Percentiles rank a stretch among this genome's conserved stretches.
Conservation (phyloP, 345 rosid species). For the Sisymbrium altissimum region DNA sequence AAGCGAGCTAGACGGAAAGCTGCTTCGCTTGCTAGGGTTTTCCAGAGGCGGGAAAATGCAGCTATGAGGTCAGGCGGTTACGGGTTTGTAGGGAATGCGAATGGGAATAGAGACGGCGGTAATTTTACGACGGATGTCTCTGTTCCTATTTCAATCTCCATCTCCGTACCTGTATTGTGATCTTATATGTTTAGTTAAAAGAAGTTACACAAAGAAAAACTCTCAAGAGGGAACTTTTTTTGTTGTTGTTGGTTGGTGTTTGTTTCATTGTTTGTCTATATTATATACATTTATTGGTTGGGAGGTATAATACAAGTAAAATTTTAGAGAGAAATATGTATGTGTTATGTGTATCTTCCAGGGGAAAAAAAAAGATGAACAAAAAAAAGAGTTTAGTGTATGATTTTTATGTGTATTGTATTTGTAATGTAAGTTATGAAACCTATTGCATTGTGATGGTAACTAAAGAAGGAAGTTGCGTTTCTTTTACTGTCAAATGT, state of each 20-base stretch:
- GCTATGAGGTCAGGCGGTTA: constrained; percentile 58
- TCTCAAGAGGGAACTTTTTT: not conserved
- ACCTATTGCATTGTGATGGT: not conserved
- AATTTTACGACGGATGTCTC: constrained; percentile 56
- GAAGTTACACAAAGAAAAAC: not conserved
- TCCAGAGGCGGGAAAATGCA: constrained; percentile 69
- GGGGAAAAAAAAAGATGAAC: not conserved
- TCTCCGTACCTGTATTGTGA: constrained; percentile 39
- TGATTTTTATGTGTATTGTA: constrained; percentile 6
- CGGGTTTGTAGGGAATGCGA: constrained; percentile 58
- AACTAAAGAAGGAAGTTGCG: not conserved
- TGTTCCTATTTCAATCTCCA: constrained; percentile 63
- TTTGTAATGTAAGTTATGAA: constrained; percentile 5
- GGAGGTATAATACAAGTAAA: constrained; percentile 30
- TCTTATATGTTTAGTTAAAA: constrained; percentile 1
- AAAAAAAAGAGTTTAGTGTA: constrained; percentile 16
- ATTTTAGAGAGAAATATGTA: not conserved
- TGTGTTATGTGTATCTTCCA: not conserved
- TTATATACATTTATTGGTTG: constrained; percentile 36
- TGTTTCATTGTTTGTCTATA: constrained; percentile 29
- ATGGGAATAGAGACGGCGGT: constrained; percentile 18
- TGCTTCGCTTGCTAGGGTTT: constrained; percentile 86
- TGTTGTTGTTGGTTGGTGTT: constrained; percentile 6
- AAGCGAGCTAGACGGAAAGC: constrained; percentile 95
- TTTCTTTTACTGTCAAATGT: not conserved